phyloP scores from a whole-genome alignment of 768 basidiomycete genomes.

The Russula sp. region DNA sequence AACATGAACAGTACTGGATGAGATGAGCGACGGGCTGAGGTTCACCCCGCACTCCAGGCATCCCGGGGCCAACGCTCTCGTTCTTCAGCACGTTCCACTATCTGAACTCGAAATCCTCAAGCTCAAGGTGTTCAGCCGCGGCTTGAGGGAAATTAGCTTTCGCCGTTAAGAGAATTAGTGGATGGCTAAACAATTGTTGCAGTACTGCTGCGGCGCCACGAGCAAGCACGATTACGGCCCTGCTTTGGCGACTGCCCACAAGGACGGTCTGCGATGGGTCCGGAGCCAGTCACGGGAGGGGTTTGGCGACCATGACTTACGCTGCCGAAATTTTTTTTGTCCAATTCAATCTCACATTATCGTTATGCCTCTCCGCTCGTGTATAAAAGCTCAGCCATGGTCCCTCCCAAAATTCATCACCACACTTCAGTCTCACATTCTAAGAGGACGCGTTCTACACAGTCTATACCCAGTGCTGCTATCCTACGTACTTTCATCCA shows the following conservation, averaged over 20 bases:
- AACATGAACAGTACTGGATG: not conserved
- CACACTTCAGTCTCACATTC: not conserved
- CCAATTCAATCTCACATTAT: not conserved
- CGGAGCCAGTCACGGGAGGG: not conserved
- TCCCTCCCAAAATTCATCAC: not conserved
- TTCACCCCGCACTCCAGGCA: too few relatives aligned
- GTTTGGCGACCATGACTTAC: not conserved
- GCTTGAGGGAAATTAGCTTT: not conserved
- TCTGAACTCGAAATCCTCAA: not conserved
- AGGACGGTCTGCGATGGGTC: not conserved
- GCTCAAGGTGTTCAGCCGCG: not conserved
- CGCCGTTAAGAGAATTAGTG: too few relatives aligned
- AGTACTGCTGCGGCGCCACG: not conserved
- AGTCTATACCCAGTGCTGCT: not conserved
- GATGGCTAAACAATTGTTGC: not conserved
- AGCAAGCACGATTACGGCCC: too few relatives aligned
- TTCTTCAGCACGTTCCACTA: not conserved
- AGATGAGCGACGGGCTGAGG: not conserved
- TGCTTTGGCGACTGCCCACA: too few relatives aligned
- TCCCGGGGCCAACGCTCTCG: too few relatives aligned
- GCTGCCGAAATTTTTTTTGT: not conserved
- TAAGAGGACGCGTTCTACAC: too few relatives aligned
- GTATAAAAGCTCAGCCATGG: slow-evolving; percentile 9
- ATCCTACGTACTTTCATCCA: not conserved
- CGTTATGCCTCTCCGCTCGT: not conserved